A percentile compares a stretch with the other conserved stretches of the same genome.
Evolutionary conservation across 106 monocot genomes (phyloP).

Genomic region (Phalaenopsis aphrodite): DNA sequence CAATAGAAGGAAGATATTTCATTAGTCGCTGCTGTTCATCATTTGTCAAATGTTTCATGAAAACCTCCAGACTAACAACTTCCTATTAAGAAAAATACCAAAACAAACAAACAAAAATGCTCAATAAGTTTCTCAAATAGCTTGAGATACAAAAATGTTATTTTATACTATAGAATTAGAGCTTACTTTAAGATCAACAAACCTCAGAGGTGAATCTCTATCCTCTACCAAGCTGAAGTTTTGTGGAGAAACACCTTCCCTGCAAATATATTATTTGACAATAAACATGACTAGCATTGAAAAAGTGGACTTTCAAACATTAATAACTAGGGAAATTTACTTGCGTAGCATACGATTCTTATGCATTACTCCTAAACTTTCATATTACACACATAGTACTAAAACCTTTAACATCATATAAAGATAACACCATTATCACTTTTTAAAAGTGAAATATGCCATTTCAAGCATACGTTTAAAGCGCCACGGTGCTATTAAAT

Average conservation of each 20-base stretch:
- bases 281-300: neutral
- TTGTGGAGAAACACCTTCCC: constrained; percentile 36
- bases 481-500: no score
- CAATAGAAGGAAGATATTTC: constrained; percentile 59
- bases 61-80: constrained; percentile 46
- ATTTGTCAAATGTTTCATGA: constrained; percentile 39
- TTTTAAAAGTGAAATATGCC: no score
- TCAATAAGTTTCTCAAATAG: neutral
- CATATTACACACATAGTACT: no score
- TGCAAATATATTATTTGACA: constrained; percentile 13
- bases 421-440: no score
- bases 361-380: no score
- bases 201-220: constrained; percentile 43
- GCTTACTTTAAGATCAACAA: constrained; percentile 52
- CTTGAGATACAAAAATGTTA: neutral
- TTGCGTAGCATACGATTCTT: no score
- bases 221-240: constrained; percentile 37
- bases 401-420: no score
- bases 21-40: constrained; percentile 64
- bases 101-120: neutral
- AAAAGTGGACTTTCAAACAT: neutral
- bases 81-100: constrained; percentile 22
- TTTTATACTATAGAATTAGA: neutral
- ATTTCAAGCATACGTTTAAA: no score
- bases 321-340: neutral